Base-by-base conservation (phyloP, 2,329 filamentous ascomycete species). In the Aspergillus piperis region DNA sequence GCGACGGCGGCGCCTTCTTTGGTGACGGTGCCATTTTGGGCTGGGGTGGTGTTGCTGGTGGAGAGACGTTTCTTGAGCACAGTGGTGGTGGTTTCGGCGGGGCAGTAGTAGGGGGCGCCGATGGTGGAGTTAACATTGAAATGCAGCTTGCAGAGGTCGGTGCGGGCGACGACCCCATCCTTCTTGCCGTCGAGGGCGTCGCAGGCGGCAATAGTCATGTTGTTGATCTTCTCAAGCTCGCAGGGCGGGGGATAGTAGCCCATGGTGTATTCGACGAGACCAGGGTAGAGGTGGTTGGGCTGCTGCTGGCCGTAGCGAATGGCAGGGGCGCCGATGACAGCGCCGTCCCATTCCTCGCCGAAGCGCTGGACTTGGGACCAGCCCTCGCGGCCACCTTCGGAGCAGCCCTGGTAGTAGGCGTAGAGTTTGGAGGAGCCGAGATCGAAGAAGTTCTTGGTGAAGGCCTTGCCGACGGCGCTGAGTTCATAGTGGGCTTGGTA, bases 321-420 rank as follows among this genome's bases (percentile, higher is more conserved):
- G 15, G 80, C 80, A 2, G 80, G 81, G 0, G 82, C 81, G 44
- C 80, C 81, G 2, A 73, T 73, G 44, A 80, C 71, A 8, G 73
- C 79, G 17, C 81, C 81, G 53, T 83, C 81, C 60, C 77, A 82
- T 51, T 80, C 76, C 8, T 79, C 80, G 5, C 67, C 70, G 64
- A 77, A 84, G 13, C 81, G 79, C 68, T 85, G 83, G 2, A 82
- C 73, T 68, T 84, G 82, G 58, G 74, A 78, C 78, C 78, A 79
- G 11, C 81, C 82, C 70, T 84, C 80, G 41, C 82, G 77, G 0
- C 81, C 83, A 17, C 83, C 83, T 52, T 84, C 82, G 8, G 82
- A 84, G 70, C 83, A 85, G 5, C 82, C 83, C 62, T 83, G 77
- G 64, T 81, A 85, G 71, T 84, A 85, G 4, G 81, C 70, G 55